Conservation (phyloP, 2,329 filamentous ascomycete genomes). For the Apiospora arundinis region DNA sequence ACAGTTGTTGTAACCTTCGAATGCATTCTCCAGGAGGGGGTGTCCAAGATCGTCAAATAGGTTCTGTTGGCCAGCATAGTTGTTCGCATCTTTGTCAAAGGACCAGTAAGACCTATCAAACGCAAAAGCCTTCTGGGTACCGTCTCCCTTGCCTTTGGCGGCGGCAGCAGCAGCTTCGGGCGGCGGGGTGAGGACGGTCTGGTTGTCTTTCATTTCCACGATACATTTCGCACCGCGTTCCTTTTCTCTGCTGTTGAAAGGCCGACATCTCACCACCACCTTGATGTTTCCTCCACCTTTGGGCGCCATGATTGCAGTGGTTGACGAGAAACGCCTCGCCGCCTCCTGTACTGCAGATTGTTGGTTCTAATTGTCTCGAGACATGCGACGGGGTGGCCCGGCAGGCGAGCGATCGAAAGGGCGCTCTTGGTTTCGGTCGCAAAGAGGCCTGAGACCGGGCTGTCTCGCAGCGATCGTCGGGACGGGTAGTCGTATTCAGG, state of each 20-base stretch:
- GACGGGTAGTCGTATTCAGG: conserved; percentile 5
- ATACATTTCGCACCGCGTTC: conserved; percentile 95
- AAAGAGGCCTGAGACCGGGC: conserved; percentile 10
- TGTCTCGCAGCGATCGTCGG: conserved; percentile 15
- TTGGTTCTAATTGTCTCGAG: conserved; percentile 9
- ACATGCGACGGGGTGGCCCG: conserved; percentile 19
- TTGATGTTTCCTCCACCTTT: conserved; percentile 95
- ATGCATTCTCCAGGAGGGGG: conserved; percentile 95
- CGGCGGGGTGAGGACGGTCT: conserved; percentile 84
- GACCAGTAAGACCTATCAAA: conserved; percentile 99
- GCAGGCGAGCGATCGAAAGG: conserved; percentile 8
- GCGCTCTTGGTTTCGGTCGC: conserved; percentile 12
- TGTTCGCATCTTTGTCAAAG: conserved; percentile 79
- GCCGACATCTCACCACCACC: conserved; percentile 95
- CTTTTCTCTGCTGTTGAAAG: conserved; percentile 95
- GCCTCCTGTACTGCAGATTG: conserved; percentile 7
- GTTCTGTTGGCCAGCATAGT: conserved; percentile 90
- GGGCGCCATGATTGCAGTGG: conserved; percentile 59
- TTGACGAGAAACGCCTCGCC: conserved; percentile 27
- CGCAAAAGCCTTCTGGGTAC: conserved; percentile 83
- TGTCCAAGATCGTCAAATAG: conserved; percentile 87
- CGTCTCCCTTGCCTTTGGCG: conserved; percentile 72
- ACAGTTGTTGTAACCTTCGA: conserved; percentile 98
- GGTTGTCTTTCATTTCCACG: conserved; percentile 91
- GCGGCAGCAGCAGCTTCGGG: conserved; percentile 61